Conservation (phyloP, 805 yeast genomes). For the Ogataea methylovora region DNA sequence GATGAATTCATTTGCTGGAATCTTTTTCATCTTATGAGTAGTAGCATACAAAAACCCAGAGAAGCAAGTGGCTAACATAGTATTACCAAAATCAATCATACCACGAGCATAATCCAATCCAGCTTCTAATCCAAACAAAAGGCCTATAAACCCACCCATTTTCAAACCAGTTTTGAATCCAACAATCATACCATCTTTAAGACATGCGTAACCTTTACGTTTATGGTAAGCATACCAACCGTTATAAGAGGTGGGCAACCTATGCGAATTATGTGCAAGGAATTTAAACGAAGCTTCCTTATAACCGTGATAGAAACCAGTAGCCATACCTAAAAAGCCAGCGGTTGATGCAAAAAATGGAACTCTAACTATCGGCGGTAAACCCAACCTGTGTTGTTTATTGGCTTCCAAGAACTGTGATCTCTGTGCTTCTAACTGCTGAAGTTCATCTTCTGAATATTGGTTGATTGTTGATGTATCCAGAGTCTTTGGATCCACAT, state of each 20-base stretch:
- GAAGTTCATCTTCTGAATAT: conserved; percentile 8
- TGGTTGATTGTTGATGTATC: conserved; percentile 8
- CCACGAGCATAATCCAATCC: conserved; percentile 46
- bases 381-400: conserved; percentile 36
- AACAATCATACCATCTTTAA: conserved; percentile 42
- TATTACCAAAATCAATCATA: conserved; percentile 49
- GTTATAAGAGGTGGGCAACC: conserved; percentile 68
- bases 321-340: conserved; percentile 36
- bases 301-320: conserved; percentile 59
- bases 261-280: conserved; percentile 74
- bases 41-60: conserved; percentile 48
- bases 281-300: conserved; percentile 47
- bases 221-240: conserved; percentile 90
- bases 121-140: conserved; percentile 57
- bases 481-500: conserved; percentile 9
- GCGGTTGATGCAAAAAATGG: conserved; percentile 31
- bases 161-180: conserved; percentile 39
- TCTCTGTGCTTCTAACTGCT: conserved; percentile 3
- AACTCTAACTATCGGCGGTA: conserved; percentile 40
- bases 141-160: conserved; percentile 35
- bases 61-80: conserved; percentile 47
- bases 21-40: conserved; percentile 31
- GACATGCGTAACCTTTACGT: conserved; percentile 69
- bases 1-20: conserved; percentile 35
- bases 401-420: conserved; percentile 3